Base-by-base conservation (phyloP, 1,139 yeast species). In the Suhomyces coccinellae region DNA sequence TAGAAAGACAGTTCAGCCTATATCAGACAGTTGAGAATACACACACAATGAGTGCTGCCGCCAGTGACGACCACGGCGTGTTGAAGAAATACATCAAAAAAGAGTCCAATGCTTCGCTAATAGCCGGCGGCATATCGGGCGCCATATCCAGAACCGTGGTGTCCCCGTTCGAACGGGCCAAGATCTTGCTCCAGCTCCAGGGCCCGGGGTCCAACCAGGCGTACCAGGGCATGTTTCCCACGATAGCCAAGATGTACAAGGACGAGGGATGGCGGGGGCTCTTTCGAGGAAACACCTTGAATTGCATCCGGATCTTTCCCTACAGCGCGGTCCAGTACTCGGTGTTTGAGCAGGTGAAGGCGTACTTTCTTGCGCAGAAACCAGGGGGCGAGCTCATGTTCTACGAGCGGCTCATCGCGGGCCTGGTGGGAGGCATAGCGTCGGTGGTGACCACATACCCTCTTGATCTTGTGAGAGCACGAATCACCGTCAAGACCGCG, bases 311-410 rank as follows among this genome's bases (percentile, higher is more conserved):
- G 45, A 88, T 93, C 29, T 81, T 93, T 51, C 99, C 99, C 0
- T 93, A 93, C 62, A 84, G 95, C 51, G 98, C 99, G 0, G 96
- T 91, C 10, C 99, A 93, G 66, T 93, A 89, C 66, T 81, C 90
- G 17, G 88, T 87, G 4, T 93, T 87, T 66, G 93, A 91, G 56
- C 73, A 81, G 50, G 74, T 83, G 60, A 90, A 89, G 59, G 71
- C 67, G 35, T 46, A 67, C 31, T 55, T 82, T 36, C 62, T 79
- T 13, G 41, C 41, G 4, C 44, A 53, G 24, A 66, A 66, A 43
- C 66, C 67, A 24, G 62, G 59, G 11, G 67, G 60, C n/a, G 80
- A 77, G 14, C 49, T 52, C 29, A 32, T 36, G 6, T 41, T 69
- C 14, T 43, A 50, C 30, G 86, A 86, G 52, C 73, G 96, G 56